Conservation (phyloP, 441 rosid species). For the Brassica balearica region DNA sequence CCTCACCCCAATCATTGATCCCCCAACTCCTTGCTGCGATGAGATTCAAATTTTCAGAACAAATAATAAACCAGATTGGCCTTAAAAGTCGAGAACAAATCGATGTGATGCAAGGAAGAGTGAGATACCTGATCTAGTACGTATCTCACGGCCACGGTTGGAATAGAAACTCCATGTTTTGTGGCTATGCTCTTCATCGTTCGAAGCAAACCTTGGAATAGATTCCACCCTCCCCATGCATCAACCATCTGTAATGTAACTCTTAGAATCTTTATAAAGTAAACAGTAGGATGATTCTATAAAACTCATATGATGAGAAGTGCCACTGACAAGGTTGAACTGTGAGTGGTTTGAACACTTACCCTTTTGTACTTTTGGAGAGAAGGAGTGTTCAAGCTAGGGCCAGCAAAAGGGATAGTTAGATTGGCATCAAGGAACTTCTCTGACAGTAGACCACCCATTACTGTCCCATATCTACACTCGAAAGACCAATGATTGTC, state of each 20-base stretch:
- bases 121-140: constrained; percentile 80
- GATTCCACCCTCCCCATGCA: constrained; percentile 98
- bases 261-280: neutral
- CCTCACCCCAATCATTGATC: constrained; percentile 83
- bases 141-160: constrained; percentile 89
- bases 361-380: constrained; percentile 95
- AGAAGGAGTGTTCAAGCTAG: constrained; percentile 84
- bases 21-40: constrained; percentile 70
- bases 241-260: constrained; percentile 74
- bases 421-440: constrained; percentile 91
- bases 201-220: constrained; percentile 77
- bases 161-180: constrained; percentile 90
- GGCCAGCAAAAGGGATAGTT: constrained; percentile 83
- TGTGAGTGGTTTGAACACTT: constrained; percentile 16
- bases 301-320: neutral
- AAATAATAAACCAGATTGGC: neutral
- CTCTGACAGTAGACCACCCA: constrained; percentile 96
- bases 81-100: neutral
- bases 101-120: neutral
- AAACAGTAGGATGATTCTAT: neutral
- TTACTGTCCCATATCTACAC: constrained; percentile 88
- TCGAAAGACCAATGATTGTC: constrained; percentile 28
- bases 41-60: neutral
- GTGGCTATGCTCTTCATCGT: constrained; percentile 73
- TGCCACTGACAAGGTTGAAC: neutral